Evolutionary conservation across 2,329 filamentous ascomycete genomes (phyloP).

Genomic region (Calycina marina): DNA sequence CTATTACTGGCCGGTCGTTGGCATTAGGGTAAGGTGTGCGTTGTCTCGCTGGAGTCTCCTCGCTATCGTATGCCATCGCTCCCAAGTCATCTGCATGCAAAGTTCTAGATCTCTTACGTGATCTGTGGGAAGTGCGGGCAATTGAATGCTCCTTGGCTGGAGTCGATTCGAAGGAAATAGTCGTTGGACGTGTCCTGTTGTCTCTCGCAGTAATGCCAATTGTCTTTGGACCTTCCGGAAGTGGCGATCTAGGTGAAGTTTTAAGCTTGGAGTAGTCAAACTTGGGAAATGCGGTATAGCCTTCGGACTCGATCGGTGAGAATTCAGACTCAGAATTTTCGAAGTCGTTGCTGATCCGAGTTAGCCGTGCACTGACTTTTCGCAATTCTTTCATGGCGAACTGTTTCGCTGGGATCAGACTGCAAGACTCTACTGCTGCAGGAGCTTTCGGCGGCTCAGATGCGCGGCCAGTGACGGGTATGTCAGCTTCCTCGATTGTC

Average conservation of each 20-base stretch:
- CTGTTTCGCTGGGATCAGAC: too few species aligned
- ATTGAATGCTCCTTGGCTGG: background rate
- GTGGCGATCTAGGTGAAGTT: background rate
- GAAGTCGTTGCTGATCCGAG: too few species aligned
- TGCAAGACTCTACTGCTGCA: too few species aligned
- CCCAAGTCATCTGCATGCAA: background rate
- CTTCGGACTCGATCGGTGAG: too few species aligned
- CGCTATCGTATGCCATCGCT: slow-evolving; percentile 1
- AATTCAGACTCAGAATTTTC: too few species aligned
- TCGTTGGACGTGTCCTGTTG: background rate
- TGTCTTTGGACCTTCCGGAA: background rate
- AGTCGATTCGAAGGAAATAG: background rate
- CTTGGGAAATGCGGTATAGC: background rate
- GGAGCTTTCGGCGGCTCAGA: too few species aligned
- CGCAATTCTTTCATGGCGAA: too few species aligned
- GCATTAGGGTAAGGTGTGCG: slow-evolving; percentile 9
- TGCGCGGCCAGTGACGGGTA: too few species aligned
- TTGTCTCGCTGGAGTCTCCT: slow-evolving; percentile 4
- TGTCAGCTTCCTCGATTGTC: background rate
- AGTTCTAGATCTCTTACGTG: slow-evolving; percentile 2
- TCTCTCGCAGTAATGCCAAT: background rate
- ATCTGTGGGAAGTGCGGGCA: background rate
- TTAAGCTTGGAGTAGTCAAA: background rate
- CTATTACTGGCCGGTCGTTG: background rate
- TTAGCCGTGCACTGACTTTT: too few species aligned